Evolutionary conservation across 495 filamentous ascomycete species (phyloP).

Genomic region (Lasiosphaeria hispida): DNA sequence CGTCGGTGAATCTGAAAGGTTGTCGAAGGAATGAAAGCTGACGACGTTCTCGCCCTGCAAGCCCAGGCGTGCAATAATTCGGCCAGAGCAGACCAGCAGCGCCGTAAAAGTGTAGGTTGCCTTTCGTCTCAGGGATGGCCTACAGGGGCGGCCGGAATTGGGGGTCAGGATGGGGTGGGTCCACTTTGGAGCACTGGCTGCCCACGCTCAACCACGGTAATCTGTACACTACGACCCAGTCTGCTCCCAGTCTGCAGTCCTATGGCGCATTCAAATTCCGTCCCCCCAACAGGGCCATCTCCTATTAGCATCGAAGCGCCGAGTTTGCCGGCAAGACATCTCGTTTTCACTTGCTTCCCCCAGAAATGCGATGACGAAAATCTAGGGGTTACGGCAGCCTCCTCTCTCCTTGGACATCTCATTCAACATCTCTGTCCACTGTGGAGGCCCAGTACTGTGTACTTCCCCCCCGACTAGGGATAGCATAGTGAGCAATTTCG

Average conservation of each 20-base stretch:
- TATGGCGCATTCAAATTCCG: background rate
- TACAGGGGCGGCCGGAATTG: conserved; percentile 4
- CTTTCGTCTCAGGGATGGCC: conserved; percentile 11
- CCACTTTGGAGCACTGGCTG: conserved; percentile 9
- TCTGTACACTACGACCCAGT: background rate
- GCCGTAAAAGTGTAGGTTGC: conserved; percentile 8
- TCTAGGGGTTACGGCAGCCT: background rate
- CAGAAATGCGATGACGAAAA: background rate
- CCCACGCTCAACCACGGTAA: background rate
- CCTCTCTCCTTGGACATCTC: conserved; percentile 1
- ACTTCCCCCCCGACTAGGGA: background rate
- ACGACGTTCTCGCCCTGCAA: conserved; percentile 7
- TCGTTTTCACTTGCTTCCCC: background rate
- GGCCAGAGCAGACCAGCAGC: conserved; percentile 10
- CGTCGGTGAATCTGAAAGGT: background rate
- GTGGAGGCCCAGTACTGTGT: background rate
- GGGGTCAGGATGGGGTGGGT: background rate
- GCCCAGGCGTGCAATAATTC: conserved; percentile 15
- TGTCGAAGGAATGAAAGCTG: conserved; percentile 7
- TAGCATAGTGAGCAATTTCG: conserved; percentile 11
- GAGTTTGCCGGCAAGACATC: background rate
- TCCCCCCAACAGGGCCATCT: background rate
- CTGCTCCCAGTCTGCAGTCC: too few species aligned
- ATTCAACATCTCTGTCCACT: background rate
- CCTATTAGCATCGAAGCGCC: too few species aligned